Percentiles rank a stretch among this genome's conserved stretches.
Evolutionary conservation across 495 filamentous ascomycete genomes (phyloP).

Genomic region (Neurospora africana): DNA sequence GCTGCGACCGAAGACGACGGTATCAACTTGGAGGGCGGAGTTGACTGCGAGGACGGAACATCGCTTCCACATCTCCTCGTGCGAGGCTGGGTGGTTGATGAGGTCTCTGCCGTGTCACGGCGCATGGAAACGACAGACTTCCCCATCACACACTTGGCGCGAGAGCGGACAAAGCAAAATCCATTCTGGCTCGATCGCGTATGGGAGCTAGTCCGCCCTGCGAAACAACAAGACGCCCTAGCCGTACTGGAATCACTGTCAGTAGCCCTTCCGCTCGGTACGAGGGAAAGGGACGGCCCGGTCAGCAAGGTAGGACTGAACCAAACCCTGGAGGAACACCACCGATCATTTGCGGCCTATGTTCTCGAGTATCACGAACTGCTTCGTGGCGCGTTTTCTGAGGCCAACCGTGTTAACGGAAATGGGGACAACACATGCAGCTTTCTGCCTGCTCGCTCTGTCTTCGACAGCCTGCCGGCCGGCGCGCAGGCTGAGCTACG

Average conservation of each 20-base stretch:
- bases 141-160: slow-evolving; percentile 7
- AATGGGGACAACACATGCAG: neutral
- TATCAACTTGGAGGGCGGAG: slow-evolving; percentile 1
- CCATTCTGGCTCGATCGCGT: slow-evolving; percentile 12
- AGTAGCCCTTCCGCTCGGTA: slow-evolving; percentile 6
- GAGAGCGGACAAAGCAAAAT: slow-evolving; percentile 7
- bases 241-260: slow-evolving; percentile 7
- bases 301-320: slow-evolving; percentile 1
- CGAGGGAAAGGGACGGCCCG: slow-evolving; percentile 1
- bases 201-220: slow-evolving; percentile 4
- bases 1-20: neutral
- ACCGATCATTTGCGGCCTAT: slow-evolving; percentile 9
- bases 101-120: slow-evolving; percentile 5
- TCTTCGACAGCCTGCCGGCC: slow-evolving; percentile 6
- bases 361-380: slow-evolving; percentile 10
- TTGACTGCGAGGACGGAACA: neutral
- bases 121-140: slow-evolving; percentile 14
- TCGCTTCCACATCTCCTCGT: slow-evolving; percentile 7
- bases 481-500: slow-evolving; percentile 3
- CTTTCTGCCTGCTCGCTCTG: slow-evolving; percentile 1
- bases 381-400: neutral
- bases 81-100: slow-evolving; percentile 10
- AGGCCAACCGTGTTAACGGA: neutral
- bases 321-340: slow-evolving; percentile 6
- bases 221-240: neutral